Percentiles rank a stretch among this genome's conserved stretches.
Evolutionary conservation across 2,329 filamentous ascomycete species (phyloP).

Genomic region (Fonsecaea monophora): DNA sequence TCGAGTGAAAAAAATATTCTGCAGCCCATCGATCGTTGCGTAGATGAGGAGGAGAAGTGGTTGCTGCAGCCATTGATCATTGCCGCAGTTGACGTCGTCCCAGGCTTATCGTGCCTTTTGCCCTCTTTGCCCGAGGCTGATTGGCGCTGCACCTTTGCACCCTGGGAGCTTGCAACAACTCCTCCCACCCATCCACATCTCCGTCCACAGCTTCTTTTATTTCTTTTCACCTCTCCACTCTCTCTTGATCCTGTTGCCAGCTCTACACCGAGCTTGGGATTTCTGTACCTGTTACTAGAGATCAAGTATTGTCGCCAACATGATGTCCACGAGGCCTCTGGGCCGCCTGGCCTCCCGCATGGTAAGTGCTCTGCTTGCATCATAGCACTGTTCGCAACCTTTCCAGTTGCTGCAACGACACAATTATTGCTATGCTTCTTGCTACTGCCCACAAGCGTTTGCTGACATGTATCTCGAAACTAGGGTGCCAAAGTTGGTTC

Average conservation of each 20-base stretch:
- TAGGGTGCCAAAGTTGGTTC: slow-evolving; percentile 55
- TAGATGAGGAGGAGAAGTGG: slow-evolving; percentile 16
- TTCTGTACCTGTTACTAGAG: slow-evolving; percentile 42
- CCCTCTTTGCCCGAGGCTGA: slow-evolving; percentile 25
- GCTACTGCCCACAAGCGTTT: neutral
- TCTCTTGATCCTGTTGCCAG: slow-evolving; percentile 47
- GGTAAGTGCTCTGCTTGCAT: slow-evolving; percentile 50
- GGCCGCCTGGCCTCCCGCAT: slow-evolving; percentile 40
- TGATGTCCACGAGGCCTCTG: slow-evolving; percentile 53
- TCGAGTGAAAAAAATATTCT: slow-evolving; percentile 9
- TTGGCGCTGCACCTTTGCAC: slow-evolving; percentile 22
- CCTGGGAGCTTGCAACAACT: slow-evolving; percentile 12
- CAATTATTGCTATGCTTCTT: slow-evolving; percentile 4
- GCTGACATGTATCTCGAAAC: slow-evolving; percentile 24
- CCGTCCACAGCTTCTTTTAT: slow-evolving; percentile 45
- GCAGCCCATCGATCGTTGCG: neutral
- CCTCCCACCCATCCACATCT: slow-evolving; percentile 23
- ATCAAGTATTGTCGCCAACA: slow-evolving; percentile 49
- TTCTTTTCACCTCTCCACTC: slow-evolving; percentile 46
- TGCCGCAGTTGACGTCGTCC: slow-evolving; percentile 31
- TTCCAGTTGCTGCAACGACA: slow-evolving; percentile 20
- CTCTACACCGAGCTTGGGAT: slow-evolving; percentile 47
- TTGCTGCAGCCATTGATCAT: slow-evolving; percentile 10
- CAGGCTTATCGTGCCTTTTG: slow-evolving; percentile 33
- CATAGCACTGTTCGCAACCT: slow-evolving; percentile 37